These are phyloP conservation scores for Aspergillus pseudonomiae DNA, from an alignment of 2,329 filamentous ascomycete genomes.

Conservation along the genomic window DNA sequence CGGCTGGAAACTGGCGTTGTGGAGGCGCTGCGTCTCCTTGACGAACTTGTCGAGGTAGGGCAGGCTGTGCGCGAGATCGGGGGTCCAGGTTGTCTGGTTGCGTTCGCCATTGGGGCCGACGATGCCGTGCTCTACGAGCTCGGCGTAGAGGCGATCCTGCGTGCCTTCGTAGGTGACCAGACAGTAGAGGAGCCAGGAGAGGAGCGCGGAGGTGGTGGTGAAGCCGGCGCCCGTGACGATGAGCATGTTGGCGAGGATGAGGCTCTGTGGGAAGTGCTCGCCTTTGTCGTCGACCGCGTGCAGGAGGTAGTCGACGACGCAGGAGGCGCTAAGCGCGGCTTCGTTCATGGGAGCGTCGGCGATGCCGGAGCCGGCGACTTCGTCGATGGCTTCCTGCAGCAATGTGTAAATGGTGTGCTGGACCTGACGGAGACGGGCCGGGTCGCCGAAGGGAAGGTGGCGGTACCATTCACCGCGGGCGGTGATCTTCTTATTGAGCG, in stretches of 20 bases:
- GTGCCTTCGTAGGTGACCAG: slow-evolving; percentile 56
- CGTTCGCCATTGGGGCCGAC: slow-evolving; percentile 22
- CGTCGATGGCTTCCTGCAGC: slow-evolving; percentile 21
- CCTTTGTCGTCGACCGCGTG: slow-evolving; percentile 50
- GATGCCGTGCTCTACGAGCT: slow-evolving; percentile 54
- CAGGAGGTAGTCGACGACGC: slow-evolving; percentile 22
- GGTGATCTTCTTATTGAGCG: slow-evolving; percentile 62
- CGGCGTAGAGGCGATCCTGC: slow-evolving; percentile 61
- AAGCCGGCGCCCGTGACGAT: slow-evolving; percentile 62
- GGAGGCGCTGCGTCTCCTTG: slow-evolving; percentile 63
- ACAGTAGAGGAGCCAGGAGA: slow-evolving; percentile 61
- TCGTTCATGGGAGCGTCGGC: slow-evolving; percentile 15
- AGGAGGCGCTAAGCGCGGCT: slow-evolving; percentile 17
- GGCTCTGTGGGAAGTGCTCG: slow-evolving; percentile 50
- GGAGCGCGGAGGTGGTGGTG: slow-evolving; percentile 59
- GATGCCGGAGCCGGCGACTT: slow-evolving; percentile 9
- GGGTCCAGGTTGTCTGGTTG: slow-evolving; percentile 46
- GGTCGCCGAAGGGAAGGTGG: slow-evolving; percentile 59
- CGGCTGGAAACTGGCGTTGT: slow-evolving; percentile 66
- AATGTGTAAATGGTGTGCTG: slow-evolving; percentile 19
- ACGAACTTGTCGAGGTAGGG: slow-evolving; percentile 57
- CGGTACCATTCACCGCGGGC: slow-evolving; percentile 58
- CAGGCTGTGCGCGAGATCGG: slow-evolving; percentile 41
- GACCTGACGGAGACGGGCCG: slow-evolving; percentile 42
- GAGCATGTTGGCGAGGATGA: slow-evolving; percentile 45